Base-by-base conservation (phyloP, 371 early-diverging fungal species). In the Apophysomyces elegans region DNA sequence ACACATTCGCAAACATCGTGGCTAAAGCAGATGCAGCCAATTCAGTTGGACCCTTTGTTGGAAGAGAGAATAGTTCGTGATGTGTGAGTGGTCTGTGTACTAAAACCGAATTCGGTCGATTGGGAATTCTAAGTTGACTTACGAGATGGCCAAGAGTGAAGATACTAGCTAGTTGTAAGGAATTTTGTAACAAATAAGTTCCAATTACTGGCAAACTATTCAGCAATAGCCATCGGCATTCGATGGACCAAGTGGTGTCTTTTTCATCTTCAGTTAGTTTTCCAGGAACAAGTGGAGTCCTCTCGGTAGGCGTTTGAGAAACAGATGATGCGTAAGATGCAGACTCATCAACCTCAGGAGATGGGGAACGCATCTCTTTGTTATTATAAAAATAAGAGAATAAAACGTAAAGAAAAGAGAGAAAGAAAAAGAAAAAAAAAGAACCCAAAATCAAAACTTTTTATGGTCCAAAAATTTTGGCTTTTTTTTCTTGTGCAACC, bases 1-100 rank as follows among this genome's bases (percentile, higher is more conserved):
- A 89, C 6, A 95, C 91, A 56, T 89, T 89, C 21, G 90, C 89
- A 66, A 88, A 90, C 90, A 93, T 90, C 62, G 84, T 84, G 3
- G 92, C 82, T 13, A 94, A 76, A 2, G 92, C 85, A 13, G 86
- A 84, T 0, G 92, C 89, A 1, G 92, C 93, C 16, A 94, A 79
- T 76, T 93, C 90, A 64, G 85, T 87, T 0, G 87, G 81, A 26
- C 86, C 84, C 60, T 82, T 44, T 36, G 36, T 37, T 46, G 43
- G 50, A 45, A 18, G 16, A 32, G 39, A 50, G 60, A n/a, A 16
- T n/a, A 47, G 11, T 47, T 72, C 64, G 41, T 41, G 13, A 13
- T 41, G 41, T 26, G 32, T 26, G 41, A 11, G 8, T 41, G 8
- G 13, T 11, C 41, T 41, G 41, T 13, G 41, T 11, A 41, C 41